phyloP scores from a whole-genome alignment of 352 stramenopile genomes.

The Phytopythium mirpurense region DNA sequence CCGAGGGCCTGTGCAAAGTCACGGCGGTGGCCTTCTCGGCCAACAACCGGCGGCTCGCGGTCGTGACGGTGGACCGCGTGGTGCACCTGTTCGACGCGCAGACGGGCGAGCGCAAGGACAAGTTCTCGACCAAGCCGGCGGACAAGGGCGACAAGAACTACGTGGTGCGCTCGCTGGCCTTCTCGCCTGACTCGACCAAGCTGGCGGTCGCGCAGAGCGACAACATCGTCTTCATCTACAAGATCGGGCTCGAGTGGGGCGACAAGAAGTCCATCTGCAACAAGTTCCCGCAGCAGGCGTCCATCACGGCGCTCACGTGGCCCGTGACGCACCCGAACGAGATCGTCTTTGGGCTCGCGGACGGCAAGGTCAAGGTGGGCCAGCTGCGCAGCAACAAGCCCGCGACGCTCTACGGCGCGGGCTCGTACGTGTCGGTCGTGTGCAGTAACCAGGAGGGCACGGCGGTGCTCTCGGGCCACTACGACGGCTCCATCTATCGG shows the following conservation, averaged over 20 bases:
- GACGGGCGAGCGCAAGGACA: constrained; percentile 91
- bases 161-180: constrained; percentile 87
- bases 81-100: constrained; percentile 92
- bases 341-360: constrained; percentile 91
- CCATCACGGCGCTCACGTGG: constrained; percentile 90
- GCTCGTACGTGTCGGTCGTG: constrained; percentile 81
- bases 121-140: constrained; percentile 94
- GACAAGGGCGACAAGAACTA: constrained; percentile 95
- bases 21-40: constrained; percentile 90
- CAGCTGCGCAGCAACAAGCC: constrained; percentile 92
- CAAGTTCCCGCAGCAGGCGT: constrained; percentile 87
- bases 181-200: constrained; percentile 92
- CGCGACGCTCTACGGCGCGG: constrained; percentile 83
- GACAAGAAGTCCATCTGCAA: constrained; percentile 97
- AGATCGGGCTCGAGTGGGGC: constrained; percentile 90
- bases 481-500: constrained; percentile 91
- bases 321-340: constrained; percentile 88
- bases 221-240: constrained; percentile 97
- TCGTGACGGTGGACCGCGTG: constrained; percentile 92
- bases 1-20: constrained; percentile 90
- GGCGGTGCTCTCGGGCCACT: constrained; percentile 87
- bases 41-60: constrained; percentile 90
- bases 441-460: constrained; percentile 85
- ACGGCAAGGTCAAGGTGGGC: constrained; percentile 93
- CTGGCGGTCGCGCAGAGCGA: constrained; percentile 94